A percentile compares a stretch with the other conserved stretches of the same genome.
Evolutionary conservation across 1,284 basidiomycete genomes (phyloP).

Genomic region (Ustilago shanxiensis): DNA sequence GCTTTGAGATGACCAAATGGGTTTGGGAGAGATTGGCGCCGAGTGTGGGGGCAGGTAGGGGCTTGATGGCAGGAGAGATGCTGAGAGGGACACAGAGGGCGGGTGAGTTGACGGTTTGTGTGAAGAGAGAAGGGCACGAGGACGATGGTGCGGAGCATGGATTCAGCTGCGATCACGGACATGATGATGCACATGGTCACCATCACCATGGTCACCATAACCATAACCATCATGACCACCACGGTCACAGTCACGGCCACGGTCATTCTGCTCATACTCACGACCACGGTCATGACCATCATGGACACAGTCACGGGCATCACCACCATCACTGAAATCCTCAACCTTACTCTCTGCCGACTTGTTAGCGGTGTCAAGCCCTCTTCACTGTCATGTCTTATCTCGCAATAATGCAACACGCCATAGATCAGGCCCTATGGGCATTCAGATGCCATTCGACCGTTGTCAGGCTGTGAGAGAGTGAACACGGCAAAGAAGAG

Average conservation of each 20-base stretch:
- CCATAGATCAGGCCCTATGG: no score
- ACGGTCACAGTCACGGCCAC: slow-evolving; percentile 12
- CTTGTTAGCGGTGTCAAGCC: background rate
- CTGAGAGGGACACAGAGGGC: slow-evolving; percentile 59
- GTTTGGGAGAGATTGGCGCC: slow-evolving; percentile 64
- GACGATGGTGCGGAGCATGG: slow-evolving; percentile 33
- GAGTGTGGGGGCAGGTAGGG: slow-evolving; percentile 56
- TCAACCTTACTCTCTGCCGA: background rate
- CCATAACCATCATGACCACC: slow-evolving; percentile 19
- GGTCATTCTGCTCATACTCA: no score
- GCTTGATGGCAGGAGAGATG: slow-evolving; percentile 59
- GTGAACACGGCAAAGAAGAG: background rate
- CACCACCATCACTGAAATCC: slow-evolving; percentile 18
- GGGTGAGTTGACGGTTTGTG: slow-evolving; percentile 64
- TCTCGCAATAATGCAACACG: no score
- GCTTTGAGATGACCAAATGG: slow-evolving; percentile 63
- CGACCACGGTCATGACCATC: slow-evolving; percentile 11
- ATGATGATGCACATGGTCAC: slow-evolving; percentile 36
- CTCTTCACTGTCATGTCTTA: no score
- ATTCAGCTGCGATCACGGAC: slow-evolving; percentile 27
- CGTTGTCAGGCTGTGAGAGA: no score
- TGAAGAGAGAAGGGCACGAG: slow-evolving; percentile 58
- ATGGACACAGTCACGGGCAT: slow-evolving; percentile 21
- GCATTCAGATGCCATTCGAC: no score
- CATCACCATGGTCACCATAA: slow-evolving; percentile 22